Conservation (phyloP, 768 basidiomycete species). For the Hygrocybe coccinea region DNA sequence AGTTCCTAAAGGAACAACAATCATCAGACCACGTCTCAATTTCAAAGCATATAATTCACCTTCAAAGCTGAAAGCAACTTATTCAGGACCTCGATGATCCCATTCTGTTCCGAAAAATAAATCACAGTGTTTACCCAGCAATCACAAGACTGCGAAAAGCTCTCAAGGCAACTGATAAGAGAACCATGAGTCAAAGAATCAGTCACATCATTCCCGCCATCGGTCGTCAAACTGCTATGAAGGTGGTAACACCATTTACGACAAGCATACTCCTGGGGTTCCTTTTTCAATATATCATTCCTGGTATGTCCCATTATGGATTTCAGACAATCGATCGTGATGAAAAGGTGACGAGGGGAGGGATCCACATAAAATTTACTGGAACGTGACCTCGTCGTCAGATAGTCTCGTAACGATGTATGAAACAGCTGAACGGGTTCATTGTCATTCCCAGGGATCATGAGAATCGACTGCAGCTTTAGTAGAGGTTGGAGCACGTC, state of each 20-base stretch:
- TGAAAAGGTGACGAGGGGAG: neutral
- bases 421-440: conserved; percentile 28
- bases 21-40: too few species aligned
- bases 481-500: conserved; percentile 2
- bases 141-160: neutral
- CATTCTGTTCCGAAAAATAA: neutral
- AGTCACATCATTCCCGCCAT: neutral
- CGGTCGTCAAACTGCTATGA: neutral
- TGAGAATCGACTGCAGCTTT: conserved; percentile 8
- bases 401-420: conserved; percentile 31
- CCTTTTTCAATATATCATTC: neutral
- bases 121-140: neutral
- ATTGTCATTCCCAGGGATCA: conserved; percentile 9
- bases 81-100: too few species aligned
- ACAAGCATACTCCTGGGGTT: neutral
- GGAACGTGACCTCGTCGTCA: conserved; percentile 28
- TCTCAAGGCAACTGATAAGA: neutral
- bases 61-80: too few species aligned
- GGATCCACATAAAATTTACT: conserved; percentile 26
- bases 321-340: neutral
- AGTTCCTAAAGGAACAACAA: too few species aligned
- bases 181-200: neutral
- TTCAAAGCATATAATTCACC: too few species aligned
- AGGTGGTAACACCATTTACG: neutral
- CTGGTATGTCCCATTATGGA: neutral